phyloP scores from a whole-genome alignment of 257 asterid genomes.

The Gardenia jasminoides region DNA sequence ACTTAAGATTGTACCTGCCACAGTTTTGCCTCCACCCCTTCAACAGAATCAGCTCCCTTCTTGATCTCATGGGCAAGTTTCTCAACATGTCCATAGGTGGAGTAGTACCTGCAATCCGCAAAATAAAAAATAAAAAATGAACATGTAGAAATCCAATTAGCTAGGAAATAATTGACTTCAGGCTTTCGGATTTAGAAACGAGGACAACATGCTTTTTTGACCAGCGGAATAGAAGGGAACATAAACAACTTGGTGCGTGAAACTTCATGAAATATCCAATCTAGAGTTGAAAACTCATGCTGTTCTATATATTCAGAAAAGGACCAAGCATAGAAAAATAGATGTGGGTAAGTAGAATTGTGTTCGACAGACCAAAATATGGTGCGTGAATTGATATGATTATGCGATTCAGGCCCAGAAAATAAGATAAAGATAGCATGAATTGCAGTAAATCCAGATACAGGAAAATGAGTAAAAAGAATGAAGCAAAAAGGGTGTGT shows the following conservation, averaged over 20 bases:
- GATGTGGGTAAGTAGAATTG: background rate
- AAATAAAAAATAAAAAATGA: too few species aligned
- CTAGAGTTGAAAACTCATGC: background rate
- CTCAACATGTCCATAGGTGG: conserved; percentile 70
- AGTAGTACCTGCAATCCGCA: conserved; percentile 38
- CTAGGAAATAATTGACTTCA: background rate
- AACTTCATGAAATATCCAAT: too few species aligned
- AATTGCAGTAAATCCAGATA: background rate
- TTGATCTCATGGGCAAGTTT: conserved; percentile 64
- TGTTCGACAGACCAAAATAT: background rate
- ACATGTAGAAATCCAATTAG: background rate
- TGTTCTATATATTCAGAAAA: background rate
- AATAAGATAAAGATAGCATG: background rate
- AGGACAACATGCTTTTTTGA: too few species aligned
- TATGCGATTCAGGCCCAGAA: background rate
- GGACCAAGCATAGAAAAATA: too few species aligned
- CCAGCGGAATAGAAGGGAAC: too few species aligned
- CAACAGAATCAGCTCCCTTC: conserved; percentile 67
- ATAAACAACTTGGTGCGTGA: too few species aligned
- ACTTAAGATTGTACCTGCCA: conserved; percentile 48
- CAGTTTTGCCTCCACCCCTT: conserved; percentile 67
- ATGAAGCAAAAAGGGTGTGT: conserved; percentile 11
- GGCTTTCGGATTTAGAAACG: too few species aligned
- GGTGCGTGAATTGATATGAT: background rate
- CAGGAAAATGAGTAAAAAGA: background rate